Percentiles rank a stretch among this genome's conserved stretches.
Conservation (phyloP, 352 stramenopile genomes). For the Pythium diclinum region DNA sequence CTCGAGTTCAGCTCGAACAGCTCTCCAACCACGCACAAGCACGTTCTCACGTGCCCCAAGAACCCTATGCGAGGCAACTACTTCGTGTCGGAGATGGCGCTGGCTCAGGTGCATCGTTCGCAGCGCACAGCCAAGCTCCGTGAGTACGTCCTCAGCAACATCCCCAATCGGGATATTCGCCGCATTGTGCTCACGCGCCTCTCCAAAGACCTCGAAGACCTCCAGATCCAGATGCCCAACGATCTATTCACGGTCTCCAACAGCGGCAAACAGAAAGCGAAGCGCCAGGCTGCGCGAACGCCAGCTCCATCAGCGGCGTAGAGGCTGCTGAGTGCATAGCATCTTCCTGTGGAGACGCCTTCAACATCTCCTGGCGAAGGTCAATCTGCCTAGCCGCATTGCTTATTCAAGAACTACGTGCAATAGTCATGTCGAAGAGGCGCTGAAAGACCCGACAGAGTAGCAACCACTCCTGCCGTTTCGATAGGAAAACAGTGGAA, state of each 20-base stretch:
- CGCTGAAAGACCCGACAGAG: no score
- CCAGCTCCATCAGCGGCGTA: not conserved
- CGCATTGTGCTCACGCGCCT: not conserved
- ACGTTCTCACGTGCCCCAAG: conserved; percentile 18
- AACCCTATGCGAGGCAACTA: conserved; percentile 9
- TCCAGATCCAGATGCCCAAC: not conserved
- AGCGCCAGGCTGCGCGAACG: no score
- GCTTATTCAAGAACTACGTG: no score
- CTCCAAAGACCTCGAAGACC: not conserved
- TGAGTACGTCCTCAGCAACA: conserved; percentile 2
- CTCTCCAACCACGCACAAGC: conserved; percentile 10
- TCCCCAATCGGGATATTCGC: not conserved
- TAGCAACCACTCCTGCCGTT: no score
- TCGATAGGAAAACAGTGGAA: no score
- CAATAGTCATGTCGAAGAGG: no score
- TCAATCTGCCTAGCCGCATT: no score
- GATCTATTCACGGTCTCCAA: not conserved
- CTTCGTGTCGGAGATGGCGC: not conserved
- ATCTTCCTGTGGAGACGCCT: no score
- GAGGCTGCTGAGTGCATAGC: not conserved
- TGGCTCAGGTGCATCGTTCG: conserved; percentile 5
- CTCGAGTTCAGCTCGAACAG: conserved; percentile 5
- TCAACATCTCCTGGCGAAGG: no score
- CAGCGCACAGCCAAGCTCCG: conserved; percentile 4
- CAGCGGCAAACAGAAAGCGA: not conserved